phyloP scores from a whole-genome alignment of 1,139 yeast species.

The Suhomyces bribrorum region DNA sequence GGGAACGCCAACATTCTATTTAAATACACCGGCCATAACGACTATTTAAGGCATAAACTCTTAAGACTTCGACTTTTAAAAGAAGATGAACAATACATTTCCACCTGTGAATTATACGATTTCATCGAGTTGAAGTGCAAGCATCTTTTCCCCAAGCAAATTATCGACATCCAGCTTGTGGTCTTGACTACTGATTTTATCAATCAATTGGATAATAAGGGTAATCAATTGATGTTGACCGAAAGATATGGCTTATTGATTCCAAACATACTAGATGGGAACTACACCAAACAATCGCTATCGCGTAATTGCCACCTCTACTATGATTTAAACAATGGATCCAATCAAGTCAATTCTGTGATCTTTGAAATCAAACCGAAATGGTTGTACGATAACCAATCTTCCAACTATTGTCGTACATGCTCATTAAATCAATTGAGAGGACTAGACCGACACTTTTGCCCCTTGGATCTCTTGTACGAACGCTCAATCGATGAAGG shows the following conservation, averaged over 20 bases:
- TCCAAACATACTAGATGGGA: conserved; percentile 43
- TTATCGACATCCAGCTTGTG: conserved; percentile 43
- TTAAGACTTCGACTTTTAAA: conserved; percentile 40
- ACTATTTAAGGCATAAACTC: conserved; percentile 37
- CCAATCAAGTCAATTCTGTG: conserved; percentile 26
- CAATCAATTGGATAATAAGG: conserved; percentile 29
- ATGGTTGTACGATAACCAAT: conserved; percentile 46
- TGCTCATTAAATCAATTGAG: conserved; percentile 44
- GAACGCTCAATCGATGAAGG: conserved; percentile 35
- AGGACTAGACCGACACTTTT: conserved; percentile 38
- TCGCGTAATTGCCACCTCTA: conserved; percentile 44
- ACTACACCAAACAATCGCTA: conserved; percentile 27
- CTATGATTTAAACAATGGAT: conserved; percentile 11
- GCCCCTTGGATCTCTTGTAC: conserved; percentile 45
- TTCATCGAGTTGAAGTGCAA: conserved; percentile 46
- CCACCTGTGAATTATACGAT: conserved; percentile 46
- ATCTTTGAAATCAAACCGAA: conserved; percentile 49
- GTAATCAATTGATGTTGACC: conserved; percentile 33
- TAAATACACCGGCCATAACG: conserved; percentile 40
- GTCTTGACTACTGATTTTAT: conserved; percentile 39
- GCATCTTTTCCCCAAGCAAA: conserved; percentile 39
- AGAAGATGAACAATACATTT: conserved; percentile 41
- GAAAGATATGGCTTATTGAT: conserved; percentile 45
- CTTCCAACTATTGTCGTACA: conserved; percentile 45
- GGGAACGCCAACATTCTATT: conserved; percentile 51